Base-by-base conservation (phyloP, 1,284 basidiomycete genomes). In the Cryptococcus deneoformans region DNA sequence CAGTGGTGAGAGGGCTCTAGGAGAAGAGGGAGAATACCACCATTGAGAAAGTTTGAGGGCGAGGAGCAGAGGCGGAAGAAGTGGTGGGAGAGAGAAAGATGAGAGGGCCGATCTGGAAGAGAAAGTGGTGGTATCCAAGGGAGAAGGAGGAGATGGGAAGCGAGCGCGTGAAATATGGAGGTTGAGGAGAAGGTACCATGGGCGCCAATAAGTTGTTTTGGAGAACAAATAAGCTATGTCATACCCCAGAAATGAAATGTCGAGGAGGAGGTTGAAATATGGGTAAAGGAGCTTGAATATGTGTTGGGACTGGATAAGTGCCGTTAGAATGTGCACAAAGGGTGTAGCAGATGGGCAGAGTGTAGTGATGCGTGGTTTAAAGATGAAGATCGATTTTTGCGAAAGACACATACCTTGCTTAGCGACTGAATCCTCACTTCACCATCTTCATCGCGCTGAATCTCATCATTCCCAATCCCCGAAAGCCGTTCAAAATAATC, bases 21-120 rank as follows among this genome's bases (percentile, higher is more conserved):
- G 93, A 2, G 94, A 97, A 36, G 86, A 85, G 8, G 94, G 90
- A 14, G 92, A 95, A 77, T 98, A 99, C 94, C 96, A 99, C 94
- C 96, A 99, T 78, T 99, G 93, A 37, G 97, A 82, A 77, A 99
- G 95, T 77, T 96, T 97, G 81, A 99, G 84, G 73, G 92, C 88
- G 76, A 99, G 96, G 60, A 99, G 94, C 39, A 92, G 87, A 3
- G 90, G 89, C 2, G 96, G 83, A 12, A 94, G 82, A 47, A 95
- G 65, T 1, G 71, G 68, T 29, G 69, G 72, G 29, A 76, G 59
- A 37, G 65, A 59, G 46, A 52, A 35, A 54, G 62, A 11, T 46
- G 51, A 56, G 12, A 40, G 7, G 40, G 60, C 54, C 11, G 37
- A 50, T 24, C 37, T 37, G 38, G 45, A 51, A 4, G 51, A 37